These are phyloP conservation scores for Paxillus ammoniavirescens DNA, from an alignment of 768 basidiomycete genomes.

Conservation along the genomic window DNA sequence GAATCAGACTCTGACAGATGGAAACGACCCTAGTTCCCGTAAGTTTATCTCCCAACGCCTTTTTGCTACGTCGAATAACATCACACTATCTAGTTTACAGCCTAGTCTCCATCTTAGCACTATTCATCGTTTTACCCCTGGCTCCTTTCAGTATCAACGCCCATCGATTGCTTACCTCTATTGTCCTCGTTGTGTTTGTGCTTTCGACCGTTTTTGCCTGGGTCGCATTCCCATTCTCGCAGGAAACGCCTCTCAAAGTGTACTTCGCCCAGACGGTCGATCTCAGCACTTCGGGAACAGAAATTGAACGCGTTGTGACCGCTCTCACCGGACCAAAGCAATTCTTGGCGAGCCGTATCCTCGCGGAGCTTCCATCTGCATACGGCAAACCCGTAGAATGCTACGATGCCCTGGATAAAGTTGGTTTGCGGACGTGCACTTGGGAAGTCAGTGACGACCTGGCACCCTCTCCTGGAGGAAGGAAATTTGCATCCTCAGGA, in stretches of 20 bases:
- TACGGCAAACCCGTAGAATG: slow-evolving; percentile 36
- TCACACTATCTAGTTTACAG: slow-evolving; percentile 46
- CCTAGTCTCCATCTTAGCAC: slow-evolving; percentile 41
- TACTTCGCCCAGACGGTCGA: slow-evolving; percentile 66
- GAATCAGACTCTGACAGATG: slow-evolving; percentile 63
- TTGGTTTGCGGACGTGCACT: slow-evolving; percentile 44
- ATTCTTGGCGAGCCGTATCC: slow-evolving; percentile 42
- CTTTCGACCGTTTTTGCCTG: slow-evolving; percentile 43
- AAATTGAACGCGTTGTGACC: slow-evolving; percentile 37
- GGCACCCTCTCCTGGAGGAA: slow-evolving; percentile 39
- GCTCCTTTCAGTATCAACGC: slow-evolving; percentile 62
- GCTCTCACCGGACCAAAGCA: slow-evolving; percentile 42
- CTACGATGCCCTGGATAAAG: slow-evolving; percentile 18
- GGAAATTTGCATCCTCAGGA: neutral
- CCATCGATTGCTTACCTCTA: slow-evolving; percentile 36
- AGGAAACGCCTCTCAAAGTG: slow-evolving; percentile 60
- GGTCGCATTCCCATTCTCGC: slow-evolving; percentile 61
- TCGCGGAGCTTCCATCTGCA: slow-evolving; percentile 54
- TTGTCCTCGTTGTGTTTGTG: slow-evolving; percentile 41
- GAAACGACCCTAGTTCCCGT: slow-evolving; percentile 50
- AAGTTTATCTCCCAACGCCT: slow-evolving; percentile 23
- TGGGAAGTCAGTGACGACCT: slow-evolving; percentile 42
- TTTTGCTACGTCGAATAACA: neutral
- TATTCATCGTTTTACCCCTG: slow-evolving; percentile 56
- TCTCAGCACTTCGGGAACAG: slow-evolving; percentile 32